A percentile compares a stretch with the other conserved stretches of the same genome.
phyloP scores from a whole-genome alignment of 179 eudicot species.

The Beta macrorhiza region DNA sequence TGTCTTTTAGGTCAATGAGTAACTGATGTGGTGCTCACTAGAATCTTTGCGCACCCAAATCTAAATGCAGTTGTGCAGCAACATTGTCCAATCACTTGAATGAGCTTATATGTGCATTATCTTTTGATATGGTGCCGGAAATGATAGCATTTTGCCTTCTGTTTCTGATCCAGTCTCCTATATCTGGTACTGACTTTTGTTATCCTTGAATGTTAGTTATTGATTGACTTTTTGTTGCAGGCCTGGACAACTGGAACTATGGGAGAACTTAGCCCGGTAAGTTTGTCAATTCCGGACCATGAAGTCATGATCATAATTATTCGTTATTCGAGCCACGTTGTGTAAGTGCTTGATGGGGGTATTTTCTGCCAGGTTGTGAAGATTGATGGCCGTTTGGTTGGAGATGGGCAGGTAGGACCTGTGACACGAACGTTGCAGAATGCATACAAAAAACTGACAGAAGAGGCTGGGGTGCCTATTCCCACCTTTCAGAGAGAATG shows the following conservation, averaged over 20 bases:
- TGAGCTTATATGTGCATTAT: neutral
- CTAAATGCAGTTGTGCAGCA: neutral
- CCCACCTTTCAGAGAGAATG: constrained; percentile 52
- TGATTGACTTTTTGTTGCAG: constrained; percentile 39
- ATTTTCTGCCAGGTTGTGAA: constrained; percentile 56
- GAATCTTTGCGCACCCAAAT: neutral
- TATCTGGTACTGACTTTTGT: neutral
- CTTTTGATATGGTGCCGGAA: neutral
- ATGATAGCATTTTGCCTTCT: neutral
- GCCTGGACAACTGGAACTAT: constrained; percentile 98
- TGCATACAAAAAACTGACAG: constrained; percentile 54
- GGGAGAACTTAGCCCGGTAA: constrained; percentile 98
- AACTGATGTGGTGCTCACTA: neutral
- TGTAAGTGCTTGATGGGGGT: constrained; percentile 12
- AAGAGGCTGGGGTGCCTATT: constrained; percentile 72
- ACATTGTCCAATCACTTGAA: neutral
- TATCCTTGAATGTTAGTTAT: too few species aligned
- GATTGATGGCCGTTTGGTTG: constrained; percentile 78
- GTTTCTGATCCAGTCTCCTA: neutral
- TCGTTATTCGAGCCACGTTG: neutral
- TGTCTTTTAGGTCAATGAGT: neutral
- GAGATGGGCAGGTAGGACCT: constrained; percentile 78
- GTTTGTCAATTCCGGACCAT: constrained; percentile 13
- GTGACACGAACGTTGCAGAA: constrained; percentile 67
- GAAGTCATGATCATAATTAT: neutral